Evolutionary conservation across 805 yeast genomes (phyloP).

Genomic region (Yarrowia divulgata): DNA sequence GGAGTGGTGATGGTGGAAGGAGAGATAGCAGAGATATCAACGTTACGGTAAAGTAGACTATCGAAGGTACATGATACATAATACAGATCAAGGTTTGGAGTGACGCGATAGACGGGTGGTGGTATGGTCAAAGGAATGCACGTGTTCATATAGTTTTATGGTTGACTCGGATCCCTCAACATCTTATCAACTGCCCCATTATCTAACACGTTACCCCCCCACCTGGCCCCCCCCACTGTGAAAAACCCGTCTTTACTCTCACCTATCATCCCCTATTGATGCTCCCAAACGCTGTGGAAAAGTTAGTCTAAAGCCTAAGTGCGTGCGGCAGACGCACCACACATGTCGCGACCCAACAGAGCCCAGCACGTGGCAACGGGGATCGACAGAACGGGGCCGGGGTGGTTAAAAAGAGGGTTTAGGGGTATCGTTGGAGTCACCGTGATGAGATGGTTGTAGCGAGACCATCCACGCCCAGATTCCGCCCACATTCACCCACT

Average conservation of each 20-base stretch:
- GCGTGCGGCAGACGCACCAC: slow-evolving; percentile 19
- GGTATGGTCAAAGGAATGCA: no score
- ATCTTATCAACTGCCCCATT: not conserved
- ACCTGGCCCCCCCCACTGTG: no score
- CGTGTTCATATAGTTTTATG: no score
- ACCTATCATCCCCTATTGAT: slow-evolving; percentile 2
- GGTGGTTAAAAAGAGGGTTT: not conserved
- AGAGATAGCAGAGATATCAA: not conserved
- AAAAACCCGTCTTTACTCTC: no score
- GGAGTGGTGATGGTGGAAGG: not conserved
- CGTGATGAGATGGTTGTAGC: not conserved
- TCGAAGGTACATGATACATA: not conserved
- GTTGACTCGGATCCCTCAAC: no score
- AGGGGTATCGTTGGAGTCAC: not conserved
- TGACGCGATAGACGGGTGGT: no score
- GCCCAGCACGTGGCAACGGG: slow-evolving; percentile 21
- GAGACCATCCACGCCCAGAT: not conserved
- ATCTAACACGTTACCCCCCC: not conserved
- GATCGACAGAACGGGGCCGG: slow-evolving; percentile 1
- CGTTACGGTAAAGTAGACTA: not conserved
- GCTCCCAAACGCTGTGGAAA: slow-evolving; percentile 8
- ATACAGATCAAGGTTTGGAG: slow-evolving; percentile 9
- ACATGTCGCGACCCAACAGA: slow-evolving; percentile 14
- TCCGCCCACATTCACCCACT: not conserved
- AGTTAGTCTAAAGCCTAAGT: not conserved